Percentiles rank a stretch among this genome's conserved stretches.
phyloP scores from a whole-genome alignment of 1,284 basidiomycete species.

The Cutaneotrichosporon cyanovorans region DNA sequence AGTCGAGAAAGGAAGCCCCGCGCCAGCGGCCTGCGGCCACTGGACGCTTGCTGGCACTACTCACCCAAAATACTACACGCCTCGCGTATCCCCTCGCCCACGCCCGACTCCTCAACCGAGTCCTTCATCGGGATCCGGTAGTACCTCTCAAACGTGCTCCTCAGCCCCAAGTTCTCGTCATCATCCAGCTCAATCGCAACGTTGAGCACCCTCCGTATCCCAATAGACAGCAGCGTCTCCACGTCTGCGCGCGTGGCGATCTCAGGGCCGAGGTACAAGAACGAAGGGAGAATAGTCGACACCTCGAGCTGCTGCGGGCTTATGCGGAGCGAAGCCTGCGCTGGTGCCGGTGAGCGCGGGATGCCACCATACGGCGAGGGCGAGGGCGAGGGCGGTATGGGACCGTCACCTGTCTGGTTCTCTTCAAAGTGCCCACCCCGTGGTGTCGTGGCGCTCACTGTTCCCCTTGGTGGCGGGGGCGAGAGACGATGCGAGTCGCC shows the following conservation, averaged over 20 bases:
- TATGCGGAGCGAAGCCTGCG: not conserved
- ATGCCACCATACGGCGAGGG: too few relatives aligned
- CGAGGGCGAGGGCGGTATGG: too few relatives aligned
- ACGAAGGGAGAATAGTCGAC: slow-evolving; percentile 80
- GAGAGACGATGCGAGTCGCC: slow-evolving; percentile 10
- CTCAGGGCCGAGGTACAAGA: slow-evolving; percentile 86
- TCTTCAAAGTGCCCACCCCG: not conserved
- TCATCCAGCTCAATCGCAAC: slow-evolving; percentile 84
- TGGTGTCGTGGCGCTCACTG: slow-evolving; percentile 5
- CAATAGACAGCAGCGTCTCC: slow-evolving; percentile 61
- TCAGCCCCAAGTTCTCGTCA: slow-evolving; percentile 62
- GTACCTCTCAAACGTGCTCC: slow-evolving; percentile 69
- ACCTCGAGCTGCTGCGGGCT: slow-evolving; percentile 53
- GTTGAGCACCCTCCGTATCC: slow-evolving; percentile 81
- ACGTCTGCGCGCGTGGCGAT: slow-evolving; percentile 67
- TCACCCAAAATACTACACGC: slow-evolving; percentile 78
- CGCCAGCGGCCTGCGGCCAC: slow-evolving; percentile 53
- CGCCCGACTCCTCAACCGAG: slow-evolving; percentile 86
- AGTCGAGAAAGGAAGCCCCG: slow-evolving; percentile 78
- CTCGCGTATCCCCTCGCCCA: slow-evolving; percentile 71
- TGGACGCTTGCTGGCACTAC: slow-evolving; percentile 30
- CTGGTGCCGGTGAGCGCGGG: too few relatives aligned
- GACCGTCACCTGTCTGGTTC: too few relatives aligned
- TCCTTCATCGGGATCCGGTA: slow-evolving; percentile 84
- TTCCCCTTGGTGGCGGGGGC: not conserved